phyloP scores from a whole-genome alignment of 495 filamentous ascomycete species.

The Podospora conica region DNA sequence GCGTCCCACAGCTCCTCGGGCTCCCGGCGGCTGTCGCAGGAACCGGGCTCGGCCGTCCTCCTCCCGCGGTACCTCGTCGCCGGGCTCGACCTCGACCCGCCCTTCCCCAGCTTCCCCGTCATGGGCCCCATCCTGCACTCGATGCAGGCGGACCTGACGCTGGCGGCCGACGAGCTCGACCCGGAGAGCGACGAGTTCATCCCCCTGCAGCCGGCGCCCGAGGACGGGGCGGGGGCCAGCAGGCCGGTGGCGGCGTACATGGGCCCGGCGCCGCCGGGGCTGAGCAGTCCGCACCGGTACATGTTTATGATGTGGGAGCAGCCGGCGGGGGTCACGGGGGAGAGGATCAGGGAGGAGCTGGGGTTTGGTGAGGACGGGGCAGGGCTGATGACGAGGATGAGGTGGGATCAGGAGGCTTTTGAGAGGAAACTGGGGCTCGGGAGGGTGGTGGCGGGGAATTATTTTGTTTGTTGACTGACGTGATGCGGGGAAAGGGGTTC shows the following conservation, averaged over 20 bases:
- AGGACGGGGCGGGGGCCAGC: slow-evolving; percentile 7
- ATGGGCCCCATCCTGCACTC: slow-evolving; percentile 45
- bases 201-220: neutral
- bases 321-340: slow-evolving; percentile 42
- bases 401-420: slow-evolving; percentile 47
- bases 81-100: slow-evolving; percentile 47
- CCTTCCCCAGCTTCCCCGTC: slow-evolving; percentile 46
- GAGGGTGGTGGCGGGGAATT: slow-evolving; percentile 47
- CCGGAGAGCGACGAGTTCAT: slow-evolving; percentile 19
- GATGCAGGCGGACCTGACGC: slow-evolving; percentile 36
- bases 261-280: slow-evolving; percentile 46
- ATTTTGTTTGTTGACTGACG: slow-evolving; percentile 34
- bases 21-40: neutral
- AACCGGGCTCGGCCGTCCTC: neutral
- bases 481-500: neutral
- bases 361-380: slow-evolving; percentile 33
- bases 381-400: slow-evolving; percentile 36
- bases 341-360: slow-evolving; percentile 37
- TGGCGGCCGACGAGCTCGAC: slow-evolving; percentile 8
- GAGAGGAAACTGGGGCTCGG: slow-evolving; percentile 44
- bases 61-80: slow-evolving; percentile 39
- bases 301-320: slow-evolving; percentile 53
- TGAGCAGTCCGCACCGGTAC: slow-evolving; percentile 51
- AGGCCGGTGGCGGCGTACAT: slow-evolving; percentile 36
- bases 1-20: neutral